Evolutionary conservation across 1,284 basidiomycete species (phyloP).

Genomic region (Rhodofomes roseus): DNA sequence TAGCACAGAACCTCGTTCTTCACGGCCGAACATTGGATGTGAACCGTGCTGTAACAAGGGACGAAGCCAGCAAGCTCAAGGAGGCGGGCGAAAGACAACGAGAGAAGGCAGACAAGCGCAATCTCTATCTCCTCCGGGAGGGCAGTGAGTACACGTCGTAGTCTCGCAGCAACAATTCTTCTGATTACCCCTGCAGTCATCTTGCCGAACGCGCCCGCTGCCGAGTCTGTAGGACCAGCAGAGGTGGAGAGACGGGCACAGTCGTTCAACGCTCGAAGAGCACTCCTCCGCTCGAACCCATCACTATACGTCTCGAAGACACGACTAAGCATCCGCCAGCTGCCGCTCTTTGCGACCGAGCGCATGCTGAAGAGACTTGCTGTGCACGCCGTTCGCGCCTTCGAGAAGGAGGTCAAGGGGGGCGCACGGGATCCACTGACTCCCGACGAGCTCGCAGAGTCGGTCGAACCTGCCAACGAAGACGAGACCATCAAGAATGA

Average conservation of each 20-base stretch:
- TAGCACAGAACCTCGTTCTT: conserved; percentile 82
- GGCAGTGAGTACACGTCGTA: conserved; percentile 61
- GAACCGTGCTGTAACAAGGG: conserved; percentile 86
- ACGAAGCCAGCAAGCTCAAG: conserved; percentile 82
- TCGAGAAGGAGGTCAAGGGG: conserved; percentile 75
- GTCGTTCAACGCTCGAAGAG: conserved; percentile 80
- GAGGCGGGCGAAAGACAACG: conserved; percentile 82
- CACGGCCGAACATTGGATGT: conserved; percentile 94
- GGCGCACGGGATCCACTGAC: conserved; percentile 62
- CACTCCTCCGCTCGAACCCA: conserved; percentile 85
- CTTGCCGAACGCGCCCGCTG: conserved; percentile 80
- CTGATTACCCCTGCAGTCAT: conserved; percentile 55
- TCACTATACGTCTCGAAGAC: conserved; percentile 93
- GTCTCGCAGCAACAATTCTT: background rate
- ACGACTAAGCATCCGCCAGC: conserved; percentile 88
- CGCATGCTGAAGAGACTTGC: conserved; percentile 87
- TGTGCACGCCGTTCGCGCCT: conserved; percentile 75
- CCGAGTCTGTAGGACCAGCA: conserved; percentile 59
- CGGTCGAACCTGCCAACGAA: conserved; percentile 23
- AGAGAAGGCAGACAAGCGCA: conserved; percentile 93
- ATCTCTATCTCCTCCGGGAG: conserved; percentile 94
- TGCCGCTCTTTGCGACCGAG: conserved; percentile 89
- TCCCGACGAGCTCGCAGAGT: conserved; percentile 66
- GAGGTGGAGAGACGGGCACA: conserved; percentile 83
- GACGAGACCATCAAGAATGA: conserved; percentile 29